Conservation (phyloP, 352 stramenopile genomes). For the Phytophthora cactorum region DNA sequence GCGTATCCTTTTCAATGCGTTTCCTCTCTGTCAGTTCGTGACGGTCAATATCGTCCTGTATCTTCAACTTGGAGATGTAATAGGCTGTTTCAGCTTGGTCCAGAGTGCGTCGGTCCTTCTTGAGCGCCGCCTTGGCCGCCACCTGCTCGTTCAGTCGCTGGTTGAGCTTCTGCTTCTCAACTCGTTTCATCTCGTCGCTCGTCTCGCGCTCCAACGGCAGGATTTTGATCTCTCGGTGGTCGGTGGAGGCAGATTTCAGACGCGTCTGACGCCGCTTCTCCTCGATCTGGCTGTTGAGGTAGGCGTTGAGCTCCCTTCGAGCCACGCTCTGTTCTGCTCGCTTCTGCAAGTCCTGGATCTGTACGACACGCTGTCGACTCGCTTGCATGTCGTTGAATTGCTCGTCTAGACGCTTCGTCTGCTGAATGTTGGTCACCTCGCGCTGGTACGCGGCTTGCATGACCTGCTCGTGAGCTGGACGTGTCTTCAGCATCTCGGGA, state of each 20-base stretch:
- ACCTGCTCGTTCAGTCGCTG: slow-evolving; percentile 57
- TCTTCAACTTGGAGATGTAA: slow-evolving; percentile 54
- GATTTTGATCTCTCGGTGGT: slow-evolving; percentile 38
- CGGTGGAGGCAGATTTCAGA: slow-evolving; percentile 16
- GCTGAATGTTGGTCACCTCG: slow-evolving; percentile 31
- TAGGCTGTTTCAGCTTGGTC: slow-evolving; percentile 68
- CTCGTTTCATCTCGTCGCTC: slow-evolving; percentile 33
- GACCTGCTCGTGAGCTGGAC: slow-evolving; percentile 30
- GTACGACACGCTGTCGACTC: slow-evolving; percentile 35
- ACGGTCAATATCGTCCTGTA: slow-evolving; percentile 43
- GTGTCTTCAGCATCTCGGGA: slow-evolving; percentile 18
- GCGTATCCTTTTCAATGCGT: slow-evolving; percentile 40
- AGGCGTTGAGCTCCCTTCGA: slow-evolving; percentile 55
- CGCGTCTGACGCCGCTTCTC: slow-evolving; percentile 36
- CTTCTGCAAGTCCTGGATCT: slow-evolving; percentile 51
- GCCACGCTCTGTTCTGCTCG: slow-evolving; percentile 43
- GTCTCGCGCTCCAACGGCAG: slow-evolving; percentile 47
- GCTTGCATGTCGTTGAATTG: slow-evolving; percentile 24
- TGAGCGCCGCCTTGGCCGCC: slow-evolving; percentile 44
- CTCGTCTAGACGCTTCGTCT: slow-evolving; percentile 23
- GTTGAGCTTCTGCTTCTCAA: slow-evolving; percentile 52
- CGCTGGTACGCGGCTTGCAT: slow-evolving; percentile 43
- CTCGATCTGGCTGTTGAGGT: slow-evolving; percentile 58
- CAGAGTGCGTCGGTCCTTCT: slow-evolving; percentile 41
- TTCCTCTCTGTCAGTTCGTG: slow-evolving; percentile 33